These are phyloP conservation scores for Dichotomopilus funicola DNA, from an alignment of 2,329 filamentous ascomycete genomes.

Conservation along the genomic window DNA sequence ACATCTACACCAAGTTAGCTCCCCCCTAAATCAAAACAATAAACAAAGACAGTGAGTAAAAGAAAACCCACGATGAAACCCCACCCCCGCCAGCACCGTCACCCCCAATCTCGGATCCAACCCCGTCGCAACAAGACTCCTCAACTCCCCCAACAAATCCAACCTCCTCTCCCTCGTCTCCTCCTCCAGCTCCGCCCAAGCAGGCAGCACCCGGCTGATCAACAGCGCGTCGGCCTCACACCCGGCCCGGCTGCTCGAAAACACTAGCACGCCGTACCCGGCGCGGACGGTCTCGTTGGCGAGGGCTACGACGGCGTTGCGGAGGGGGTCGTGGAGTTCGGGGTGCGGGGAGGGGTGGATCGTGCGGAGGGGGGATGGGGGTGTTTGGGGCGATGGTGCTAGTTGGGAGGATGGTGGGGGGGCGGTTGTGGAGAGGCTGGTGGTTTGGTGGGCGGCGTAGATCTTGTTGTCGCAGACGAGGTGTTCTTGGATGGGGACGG, in stretches of 20 bases:
- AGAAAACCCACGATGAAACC: conserved; percentile 58
- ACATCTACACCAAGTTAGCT: conserved; percentile 30
- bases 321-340: conserved; percentile 57
- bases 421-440: conserved; percentile 51
- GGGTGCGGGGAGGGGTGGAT: conserved; percentile 53
- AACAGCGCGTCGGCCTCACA: conserved; percentile 63
- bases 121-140: conserved; percentile 54
- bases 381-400: too few relatives aligned
- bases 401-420: conserved; percentile 35
- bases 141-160: conserved; percentile 60
- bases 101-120: conserved; percentile 59
- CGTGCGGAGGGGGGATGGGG: not conserved
- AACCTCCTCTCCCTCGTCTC: conserved; percentile 50
- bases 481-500: conserved; percentile 69
- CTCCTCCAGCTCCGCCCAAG: conserved; percentile 38
- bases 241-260: conserved; percentile 61
- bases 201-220: conserved; percentile 61
- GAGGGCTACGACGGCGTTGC: conserved; percentile 65
- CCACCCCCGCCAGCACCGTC: conserved; percentile 60
- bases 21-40: too few relatives aligned
- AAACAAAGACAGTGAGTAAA: not conserved
- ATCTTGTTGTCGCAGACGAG: conserved; percentile 64
- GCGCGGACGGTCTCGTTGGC: conserved; percentile 61
- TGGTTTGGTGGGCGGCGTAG: conserved; percentile 56
- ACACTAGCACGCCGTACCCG: conserved; percentile 66